Conservation (phyloP, 2,329 filamentous ascomycete species). For the Penicillium sp. region DNA sequence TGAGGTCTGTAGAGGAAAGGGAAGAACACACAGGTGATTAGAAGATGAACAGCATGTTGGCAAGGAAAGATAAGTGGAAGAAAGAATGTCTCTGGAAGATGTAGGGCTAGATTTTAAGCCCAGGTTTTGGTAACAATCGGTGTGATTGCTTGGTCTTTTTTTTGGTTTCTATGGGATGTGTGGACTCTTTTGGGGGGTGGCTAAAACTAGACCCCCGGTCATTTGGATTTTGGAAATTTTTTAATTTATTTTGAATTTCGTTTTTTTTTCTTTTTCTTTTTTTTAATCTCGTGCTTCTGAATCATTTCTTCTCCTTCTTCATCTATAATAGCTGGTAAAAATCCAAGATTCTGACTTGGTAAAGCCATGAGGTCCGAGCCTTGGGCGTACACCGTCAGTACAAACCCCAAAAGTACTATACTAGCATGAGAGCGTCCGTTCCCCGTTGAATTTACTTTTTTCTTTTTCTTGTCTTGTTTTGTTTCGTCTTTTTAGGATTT, state of each 20-base stretch:
- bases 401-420: neutral
- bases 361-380: neutral
- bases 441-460: constrained; percentile 2
- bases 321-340: neutral
- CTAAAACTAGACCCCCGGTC: constrained; percentile 8
- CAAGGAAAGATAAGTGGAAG: constrained; percentile 27
- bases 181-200: neutral
- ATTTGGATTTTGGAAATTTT: constrained; percentile 15
- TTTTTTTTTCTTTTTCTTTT: constrained; percentile 10
- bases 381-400: neutral
- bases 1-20: neutral
- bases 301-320: constrained; percentile 1
- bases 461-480: constrained; percentile 15
- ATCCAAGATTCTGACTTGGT: neutral
- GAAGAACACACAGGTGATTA: neutral
- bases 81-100: constrained; percentile 30
- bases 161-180: constrained; percentile 11
- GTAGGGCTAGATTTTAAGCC: constrained; percentile 37
- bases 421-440: neutral
- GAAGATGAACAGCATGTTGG: neutral
- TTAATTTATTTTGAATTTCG: neutral
- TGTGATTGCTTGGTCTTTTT: constrained; percentile 28
- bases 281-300: constrained; percentile 1
- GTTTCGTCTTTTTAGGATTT: constrained; percentile 9
- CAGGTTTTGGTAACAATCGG: constrained; percentile 34